Evolutionary conservation across 202 grass and related monocot species (phyloP).

Genomic region (Zoysia matrella): DNA sequence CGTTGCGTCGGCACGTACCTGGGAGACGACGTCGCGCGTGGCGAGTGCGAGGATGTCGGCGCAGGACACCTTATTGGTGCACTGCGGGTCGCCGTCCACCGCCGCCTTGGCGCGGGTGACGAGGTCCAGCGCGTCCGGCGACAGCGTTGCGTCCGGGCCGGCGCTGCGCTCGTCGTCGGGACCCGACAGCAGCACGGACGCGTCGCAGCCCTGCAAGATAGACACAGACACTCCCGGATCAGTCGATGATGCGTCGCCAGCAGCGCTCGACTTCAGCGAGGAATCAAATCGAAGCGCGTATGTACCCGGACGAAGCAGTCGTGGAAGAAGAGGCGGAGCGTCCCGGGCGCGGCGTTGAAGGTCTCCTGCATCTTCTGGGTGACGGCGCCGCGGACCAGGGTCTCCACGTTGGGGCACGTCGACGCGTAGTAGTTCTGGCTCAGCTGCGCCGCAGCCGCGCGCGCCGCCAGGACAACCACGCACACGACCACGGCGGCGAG

Average conservation of each 20-base stretch:
- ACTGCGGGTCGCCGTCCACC: slow-evolving; percentile 65
- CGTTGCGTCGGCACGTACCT: slow-evolving; percentile 15
- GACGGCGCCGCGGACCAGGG: slow-evolving; percentile 63
- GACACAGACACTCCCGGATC: no score
- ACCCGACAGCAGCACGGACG: slow-evolving; percentile 64
- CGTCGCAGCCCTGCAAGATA: no score
- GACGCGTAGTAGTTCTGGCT: slow-evolving; percentile 69
- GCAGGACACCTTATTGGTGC: slow-evolving; percentile 77
- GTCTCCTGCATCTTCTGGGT: slow-evolving; percentile 66
- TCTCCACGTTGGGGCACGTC: slow-evolving; percentile 76
- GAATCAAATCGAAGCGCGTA: no score
- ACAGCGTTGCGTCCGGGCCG: slow-evolving; percentile 65
- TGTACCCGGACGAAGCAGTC: slow-evolving; percentile 91
- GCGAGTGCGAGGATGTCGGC: slow-evolving; percentile 85
- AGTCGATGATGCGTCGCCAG: no score
- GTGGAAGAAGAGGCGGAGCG: slow-evolving; percentile 95
- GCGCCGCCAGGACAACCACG: background rate
- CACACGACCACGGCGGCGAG: background rate
- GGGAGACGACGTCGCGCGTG: slow-evolving; percentile 69
- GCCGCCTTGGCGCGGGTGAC: slow-evolving; percentile 70
- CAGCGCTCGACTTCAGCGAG: no score
- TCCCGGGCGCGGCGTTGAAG: slow-evolving; percentile 72
- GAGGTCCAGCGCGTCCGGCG: slow-evolving; percentile 66
- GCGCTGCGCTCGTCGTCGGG: slow-evolving; percentile 62
- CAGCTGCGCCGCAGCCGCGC: slow-evolving; percentile 43